Evolutionary conservation across 2,329 filamentous ascomycete species (phyloP), one percentile per base, ranked within the genome.

Genomic region (Ploettnerulaceae sp.): DNA sequence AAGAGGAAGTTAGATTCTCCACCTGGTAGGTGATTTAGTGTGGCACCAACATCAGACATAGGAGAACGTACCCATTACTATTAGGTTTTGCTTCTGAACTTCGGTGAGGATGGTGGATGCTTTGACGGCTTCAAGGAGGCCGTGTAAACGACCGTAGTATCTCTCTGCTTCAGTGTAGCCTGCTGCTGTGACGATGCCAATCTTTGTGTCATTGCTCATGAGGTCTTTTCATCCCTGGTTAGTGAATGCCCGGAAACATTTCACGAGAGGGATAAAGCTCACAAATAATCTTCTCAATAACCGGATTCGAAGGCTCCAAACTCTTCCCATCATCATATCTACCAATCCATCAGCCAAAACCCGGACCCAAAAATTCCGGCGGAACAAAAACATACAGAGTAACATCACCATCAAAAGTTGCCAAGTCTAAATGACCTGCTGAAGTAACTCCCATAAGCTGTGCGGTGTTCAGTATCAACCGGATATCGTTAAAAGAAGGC

Each of bases 1-100:
- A 97, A 96, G 42, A 97, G 81, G 66, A 94, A 98, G 70, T 95
- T 97, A 50, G 87, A 89, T 68, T 98, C 93, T 45, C 93, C 93
- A 53, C 93, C 62, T 65, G 45, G 15, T 24, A 20, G 22, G 21
- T 48, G 21, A 17, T 37, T 36, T 43, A 44, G 45, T 47, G 33
- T 34, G 41, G 37, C 9, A 25, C 14, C 32, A 4, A 32, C 8
- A 14, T n/a, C 18, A 4, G 7, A 38, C n/a, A n/a, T 18, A 31
- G 24, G 20, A 41, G 9, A 34, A n/a, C 50, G 31, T 54, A 62
- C 62, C 93, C 78, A 98, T 89, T 57, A 98, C 84, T 52, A 97
- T 76, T 5, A 98, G 75, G 57, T 85, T 89, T 57, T 84, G 76
- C 61, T 89, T 88, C 60, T 89, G 82, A 5, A 75, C 64, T 0